Percentiles rank a stretch among this genome's conserved stretches.
Conservation (phyloP, 768 basidiomycete genomes). For the Termitomyces bulborhizus region DNA sequence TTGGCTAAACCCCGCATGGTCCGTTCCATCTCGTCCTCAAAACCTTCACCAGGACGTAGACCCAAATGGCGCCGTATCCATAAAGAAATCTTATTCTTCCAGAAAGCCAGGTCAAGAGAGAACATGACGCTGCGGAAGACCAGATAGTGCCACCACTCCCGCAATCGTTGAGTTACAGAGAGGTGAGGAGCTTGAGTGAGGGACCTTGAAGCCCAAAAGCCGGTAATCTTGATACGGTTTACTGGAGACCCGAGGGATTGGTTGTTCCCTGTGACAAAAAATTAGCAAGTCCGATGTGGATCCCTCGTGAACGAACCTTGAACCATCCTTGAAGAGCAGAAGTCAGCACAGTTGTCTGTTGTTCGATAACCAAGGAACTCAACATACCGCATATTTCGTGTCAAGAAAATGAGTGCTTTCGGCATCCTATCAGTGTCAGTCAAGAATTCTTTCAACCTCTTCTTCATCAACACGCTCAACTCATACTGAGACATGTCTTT, state of each 20-base stretch:
- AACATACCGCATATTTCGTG: constrained; percentile 65
- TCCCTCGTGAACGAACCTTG: constrained; percentile 27
- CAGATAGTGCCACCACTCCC: constrained; percentile 53
- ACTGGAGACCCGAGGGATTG: constrained; percentile 81
- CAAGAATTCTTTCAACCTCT: constrained; percentile 58
- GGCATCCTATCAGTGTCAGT: constrained; percentile 75
- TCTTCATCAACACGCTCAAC: constrained; percentile 61
- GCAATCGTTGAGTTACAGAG: constrained; percentile 31
- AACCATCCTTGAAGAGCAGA: constrained; percentile 31
- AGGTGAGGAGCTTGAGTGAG: constrained; percentile 41
- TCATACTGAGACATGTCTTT: constrained; percentile 58
- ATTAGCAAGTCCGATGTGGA: constrained; percentile 21
- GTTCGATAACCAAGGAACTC: background rate
- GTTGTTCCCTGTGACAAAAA: constrained; percentile 52
- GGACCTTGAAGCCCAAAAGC: constrained; percentile 72
- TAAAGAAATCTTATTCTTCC: constrained; percentile 46
- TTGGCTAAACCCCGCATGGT: constrained; percentile 73
- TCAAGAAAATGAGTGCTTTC: constrained; percentile 67
- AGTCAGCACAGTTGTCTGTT: background rate
- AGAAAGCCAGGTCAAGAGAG: constrained; percentile 69
- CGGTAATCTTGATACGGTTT: constrained; percentile 87
- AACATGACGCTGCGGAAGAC: constrained; percentile 62
- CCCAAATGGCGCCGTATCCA: constrained; percentile 40
- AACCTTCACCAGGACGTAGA: constrained; percentile 38
- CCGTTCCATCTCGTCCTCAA: constrained; percentile 80